Conservation (phyloP, 495 filamentous ascomycete genomes). For the Neurospora sp. region DNA sequence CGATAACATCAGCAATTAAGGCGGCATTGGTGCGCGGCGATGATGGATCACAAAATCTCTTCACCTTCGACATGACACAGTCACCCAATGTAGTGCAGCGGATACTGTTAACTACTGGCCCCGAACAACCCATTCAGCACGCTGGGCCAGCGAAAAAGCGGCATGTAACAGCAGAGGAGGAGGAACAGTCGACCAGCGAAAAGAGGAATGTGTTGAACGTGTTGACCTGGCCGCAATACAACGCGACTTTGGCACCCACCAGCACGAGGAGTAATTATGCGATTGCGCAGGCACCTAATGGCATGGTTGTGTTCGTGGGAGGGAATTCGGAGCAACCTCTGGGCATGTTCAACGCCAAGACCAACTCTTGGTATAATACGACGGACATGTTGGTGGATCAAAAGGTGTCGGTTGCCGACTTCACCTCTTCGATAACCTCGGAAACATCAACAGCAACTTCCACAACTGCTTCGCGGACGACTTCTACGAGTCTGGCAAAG, state of each 20-base stretch:
- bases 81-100: conserved; percentile 71
- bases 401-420: conserved; percentile 21
- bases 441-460: conserved; percentile 32
- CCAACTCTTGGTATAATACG: conserved; percentile 76
- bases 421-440: conserved; percentile 28
- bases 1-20: conserved; percentile 41
- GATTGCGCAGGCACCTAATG: conserved; percentile 38
- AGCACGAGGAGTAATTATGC: conserved; percentile 38
- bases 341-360: conserved; percentile 68
- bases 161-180: conserved; percentile 5
- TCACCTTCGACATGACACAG: conserved; percentile 65
- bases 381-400: conserved; percentile 49
- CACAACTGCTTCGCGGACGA: conserved; percentile 9
- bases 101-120: conserved; percentile 40
- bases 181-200: conserved; percentile 23
- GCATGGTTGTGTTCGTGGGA: conserved; percentile 67
- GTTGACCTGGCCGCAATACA: conserved; percentile 68
- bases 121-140: conserved; percentile 35
- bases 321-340: conserved; percentile 57
- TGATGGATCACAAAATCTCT: conserved; percentile 75
- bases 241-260: conserved; percentile 58
- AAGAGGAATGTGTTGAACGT: conserved; percentile 31
- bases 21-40: conserved; percentile 55
- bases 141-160: conserved; percentile 23
- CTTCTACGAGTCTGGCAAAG: conserved; percentile 11